Evolutionary conservation across 78 protist species (phyloP).

Genomic region (Bigelowiella natans): DNA sequence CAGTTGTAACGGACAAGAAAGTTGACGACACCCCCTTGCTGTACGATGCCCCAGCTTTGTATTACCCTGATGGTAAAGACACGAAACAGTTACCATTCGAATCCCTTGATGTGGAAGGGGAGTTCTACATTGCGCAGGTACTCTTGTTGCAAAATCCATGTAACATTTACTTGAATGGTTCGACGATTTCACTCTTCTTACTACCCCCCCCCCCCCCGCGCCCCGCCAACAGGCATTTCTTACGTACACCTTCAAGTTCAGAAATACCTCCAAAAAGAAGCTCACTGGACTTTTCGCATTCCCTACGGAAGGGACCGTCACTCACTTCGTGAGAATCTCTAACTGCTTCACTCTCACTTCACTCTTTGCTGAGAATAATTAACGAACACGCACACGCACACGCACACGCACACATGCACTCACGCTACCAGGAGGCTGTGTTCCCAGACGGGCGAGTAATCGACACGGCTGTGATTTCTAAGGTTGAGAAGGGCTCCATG

Average conservation of each 20-base stretch:
- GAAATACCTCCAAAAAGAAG: background rate
- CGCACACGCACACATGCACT: no score
- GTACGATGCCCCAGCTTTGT: background rate
- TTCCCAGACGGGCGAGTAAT: background rate
- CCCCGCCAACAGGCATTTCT: background rate
- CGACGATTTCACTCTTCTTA: no score
- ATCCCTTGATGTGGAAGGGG: background rate
- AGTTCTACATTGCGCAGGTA: background rate
- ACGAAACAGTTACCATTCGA: background rate
- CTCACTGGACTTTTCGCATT: background rate
- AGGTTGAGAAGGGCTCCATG: no score
- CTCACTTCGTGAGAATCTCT: no score
- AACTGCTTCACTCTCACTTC: no score
- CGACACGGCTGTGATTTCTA: no score
- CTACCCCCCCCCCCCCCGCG: no score
- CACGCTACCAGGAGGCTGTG: no score
- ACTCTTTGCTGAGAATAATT: no score
- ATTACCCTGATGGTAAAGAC: background rate
- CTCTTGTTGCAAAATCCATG: no score
- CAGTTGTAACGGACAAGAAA: background rate
- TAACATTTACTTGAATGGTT: no score
- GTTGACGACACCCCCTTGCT: background rate
- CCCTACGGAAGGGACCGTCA: background rate
- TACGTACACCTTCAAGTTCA: background rate
- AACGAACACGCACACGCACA: no score